phyloP scores from a whole-genome alignment of 2,329 filamentous ascomycete genomes.

The Arthrinium puccinioides region DNA sequence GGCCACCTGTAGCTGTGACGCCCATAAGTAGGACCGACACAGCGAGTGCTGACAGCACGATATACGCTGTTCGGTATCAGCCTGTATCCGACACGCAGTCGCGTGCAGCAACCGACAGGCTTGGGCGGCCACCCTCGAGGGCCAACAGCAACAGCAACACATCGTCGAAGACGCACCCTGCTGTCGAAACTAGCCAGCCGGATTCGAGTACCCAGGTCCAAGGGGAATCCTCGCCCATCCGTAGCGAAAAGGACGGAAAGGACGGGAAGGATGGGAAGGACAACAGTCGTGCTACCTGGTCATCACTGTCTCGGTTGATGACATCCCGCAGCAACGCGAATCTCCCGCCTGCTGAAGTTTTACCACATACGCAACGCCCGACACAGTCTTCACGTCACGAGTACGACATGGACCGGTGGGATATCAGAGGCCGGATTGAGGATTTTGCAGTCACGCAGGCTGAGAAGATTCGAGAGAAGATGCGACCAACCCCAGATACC shows the following conservation, averaged over 20 bases:
- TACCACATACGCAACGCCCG: constrained; percentile 21
- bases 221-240: not conserved
- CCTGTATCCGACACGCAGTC: constrained; percentile 45
- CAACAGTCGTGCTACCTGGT: constrained; percentile 10
- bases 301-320: constrained; percentile 11
- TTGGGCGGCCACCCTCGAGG: constrained; percentile 24
- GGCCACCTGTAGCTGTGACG: constrained; percentile 47
- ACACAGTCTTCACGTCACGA: constrained; percentile 14
- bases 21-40: constrained; percentile 56
- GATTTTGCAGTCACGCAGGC: constrained; percentile 55
- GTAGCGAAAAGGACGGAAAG: not conserved
- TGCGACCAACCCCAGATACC: constrained; percentile 45
- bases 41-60: constrained; percentile 55
- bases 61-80: constrained; percentile 57
- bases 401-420: constrained; percentile 37
- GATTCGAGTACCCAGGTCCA: too few relatives aligned
- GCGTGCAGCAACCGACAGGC: constrained; percentile 33
- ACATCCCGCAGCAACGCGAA: constrained; percentile 13
- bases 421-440: constrained; percentile 49
- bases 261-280: too few relatives aligned
- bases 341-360: constrained; percentile 22
- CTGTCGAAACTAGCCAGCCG: too few relatives aligned
- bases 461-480: constrained; percentile 49
- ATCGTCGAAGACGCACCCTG: constrained; percentile 12
- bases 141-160: constrained; percentile 28